Evolutionary conservation across 306 rosid species (phyloP), one percentile per base, ranked within the genome.

Genomic region (Macrotyloma uniflorum): DNA sequence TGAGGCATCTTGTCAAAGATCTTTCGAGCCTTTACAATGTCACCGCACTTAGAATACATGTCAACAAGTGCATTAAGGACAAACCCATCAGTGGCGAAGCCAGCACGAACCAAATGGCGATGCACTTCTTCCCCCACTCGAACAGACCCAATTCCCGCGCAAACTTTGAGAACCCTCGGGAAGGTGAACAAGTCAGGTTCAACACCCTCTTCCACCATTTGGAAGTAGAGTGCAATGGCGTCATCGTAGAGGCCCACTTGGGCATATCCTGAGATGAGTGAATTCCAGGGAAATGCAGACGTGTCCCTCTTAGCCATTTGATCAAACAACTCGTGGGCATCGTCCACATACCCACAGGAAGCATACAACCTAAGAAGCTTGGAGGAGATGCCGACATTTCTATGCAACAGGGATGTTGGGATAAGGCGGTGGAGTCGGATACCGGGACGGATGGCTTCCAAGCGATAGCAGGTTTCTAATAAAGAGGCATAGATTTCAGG

Each of bases 31-130:
- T 85, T 95, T 35, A 91, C 92, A 72, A 95, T 92, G 83, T 92
- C 92, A 45, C 98, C 98, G 40, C 98, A 95, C 79, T 91, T 91
- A 3, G 97, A 88, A 84, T 91, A 92, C 97, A 95, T 95, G 54
- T 92, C 98, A 54, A 95, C 87, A 5, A 88, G 58, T 19, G 98
- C 92, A 84, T 95, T 95, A 75, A 92, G 93, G 10, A 91, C 90
- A 83, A 92, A 95, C 43, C 79, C 82, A 67, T 92, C 91, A 35
- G 67, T 67, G 36, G 50, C 32, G 53, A 91, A 89, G 1, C 98
- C 98, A 5, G 57, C 80, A 70, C 97, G 92, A 82, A 92, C 86
- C 15, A 69, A 78, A 54, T 85, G 90, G 20, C 93, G 86, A 74
- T 87, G 93, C 78, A 92, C 92, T 32, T 92, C 98, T 86, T 86